A percentile compares a stretch with the other conserved stretches of the same genome.
phyloP scores from a whole-genome alignment of 805 yeast species.

The Clavispora asparagi region DNA sequence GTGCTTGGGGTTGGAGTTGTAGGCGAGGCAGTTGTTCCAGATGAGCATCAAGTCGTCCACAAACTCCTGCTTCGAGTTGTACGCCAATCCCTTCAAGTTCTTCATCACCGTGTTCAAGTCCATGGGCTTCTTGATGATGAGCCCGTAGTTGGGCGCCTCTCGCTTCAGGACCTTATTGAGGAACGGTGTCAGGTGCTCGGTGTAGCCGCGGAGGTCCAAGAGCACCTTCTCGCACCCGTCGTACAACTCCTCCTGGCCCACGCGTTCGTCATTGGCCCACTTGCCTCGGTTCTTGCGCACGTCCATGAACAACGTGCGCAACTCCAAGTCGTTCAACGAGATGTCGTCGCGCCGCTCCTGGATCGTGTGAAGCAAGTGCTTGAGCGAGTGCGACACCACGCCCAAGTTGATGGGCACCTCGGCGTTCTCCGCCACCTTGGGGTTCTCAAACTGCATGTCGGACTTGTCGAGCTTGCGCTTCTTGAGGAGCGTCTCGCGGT shows the following conservation, averaged over 20 bases:
- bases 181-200: constrained; percentile 96
- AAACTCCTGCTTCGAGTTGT: constrained; percentile 79
- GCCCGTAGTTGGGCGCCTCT: constrained; percentile 95
- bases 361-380: constrained; percentile 73
- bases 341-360: constrained; percentile 76
- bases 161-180: constrained; percentile 93
- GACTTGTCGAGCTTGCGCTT: constrained; percentile 75
- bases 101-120: constrained; percentile 92
- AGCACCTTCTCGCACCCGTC: constrained; percentile 98
- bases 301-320: constrained; percentile 80
- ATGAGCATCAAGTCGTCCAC: constrained; percentile 94
- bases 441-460: constrained; percentile 58
- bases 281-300: constrained; percentile 93
- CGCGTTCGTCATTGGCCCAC: constrained; percentile 93
- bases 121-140: constrained; percentile 90
- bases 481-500: constrained; percentile 67
- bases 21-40: constrained; percentile 91
- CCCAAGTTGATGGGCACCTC: constrained; percentile 32
- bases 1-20: constrained; percentile 92
- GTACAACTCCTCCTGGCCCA: constrained; percentile 96
- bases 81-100: constrained; percentile 76
- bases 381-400: constrained; percentile 43
- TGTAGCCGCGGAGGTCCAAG: constrained; percentile 79
- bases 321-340: constrained; percentile 71
- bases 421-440: constrained; percentile 8